These are phyloP conservation scores for Ramularia endophylla DNA, from an alignment of 2,329 filamentous ascomycete genomes.

Conservation along the genomic window DNA sequence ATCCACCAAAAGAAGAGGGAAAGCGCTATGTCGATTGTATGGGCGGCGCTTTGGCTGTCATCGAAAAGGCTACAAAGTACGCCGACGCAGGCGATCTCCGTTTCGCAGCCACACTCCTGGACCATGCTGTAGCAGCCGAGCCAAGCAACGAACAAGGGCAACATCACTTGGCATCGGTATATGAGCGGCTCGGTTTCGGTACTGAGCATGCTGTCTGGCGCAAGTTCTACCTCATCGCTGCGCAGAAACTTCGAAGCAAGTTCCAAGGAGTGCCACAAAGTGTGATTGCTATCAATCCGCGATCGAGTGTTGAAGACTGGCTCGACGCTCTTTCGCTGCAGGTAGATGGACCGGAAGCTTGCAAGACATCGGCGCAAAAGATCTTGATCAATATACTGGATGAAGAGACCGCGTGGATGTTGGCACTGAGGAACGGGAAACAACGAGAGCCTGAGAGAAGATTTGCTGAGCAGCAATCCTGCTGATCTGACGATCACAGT, in stretches of 20 bases:
- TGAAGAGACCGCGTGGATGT: background rate
- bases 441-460: background rate
- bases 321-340: too few species aligned
- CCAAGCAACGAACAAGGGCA: background rate
- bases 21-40: slow-evolving; percentile 4
- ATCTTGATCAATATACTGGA: slow-evolving; percentile 1
- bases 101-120: slow-evolving; percentile 5
- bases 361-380: too few species aligned
- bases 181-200: too few species aligned
- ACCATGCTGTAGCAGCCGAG: slow-evolving; percentile 4
- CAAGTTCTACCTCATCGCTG: too few species aligned
- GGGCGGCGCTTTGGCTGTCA: slow-evolving; percentile 2
- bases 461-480: background rate
- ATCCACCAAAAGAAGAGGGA: slow-evolving; percentile 2
- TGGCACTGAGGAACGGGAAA: background rate
- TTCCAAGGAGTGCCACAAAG: too few species aligned
- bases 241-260: too few species aligned
- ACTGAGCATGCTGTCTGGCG: too few species aligned
- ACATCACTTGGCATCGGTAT: slow-evolving; percentile 1
- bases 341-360: too few species aligned
- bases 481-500: background rate
- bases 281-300: too few species aligned
- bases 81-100: slow-evolving; percentile 1
- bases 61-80: slow-evolving; percentile 1
- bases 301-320: too few species aligned